Conservation (phyloP, 2,329 filamentous ascomycete genomes). For the Paraconiothyrium brasiliense region DNA sequence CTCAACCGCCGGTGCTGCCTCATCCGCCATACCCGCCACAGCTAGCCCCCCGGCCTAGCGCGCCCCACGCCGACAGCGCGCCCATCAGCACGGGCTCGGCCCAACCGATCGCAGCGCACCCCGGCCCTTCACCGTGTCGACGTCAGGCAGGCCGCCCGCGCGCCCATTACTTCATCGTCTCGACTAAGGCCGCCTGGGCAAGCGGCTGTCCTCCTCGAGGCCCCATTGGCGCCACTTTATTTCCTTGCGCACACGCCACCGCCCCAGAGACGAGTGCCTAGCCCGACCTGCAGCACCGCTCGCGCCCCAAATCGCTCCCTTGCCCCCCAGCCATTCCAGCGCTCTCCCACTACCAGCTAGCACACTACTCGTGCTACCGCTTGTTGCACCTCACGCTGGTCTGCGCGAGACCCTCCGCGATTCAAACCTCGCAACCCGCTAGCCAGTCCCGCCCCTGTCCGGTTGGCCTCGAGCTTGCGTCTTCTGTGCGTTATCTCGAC, state of each 20-base stretch:
- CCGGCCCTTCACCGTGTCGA: conserved; percentile 20
- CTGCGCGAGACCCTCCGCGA: conserved; percentile 48
- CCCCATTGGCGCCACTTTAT: conserved; percentile 48
- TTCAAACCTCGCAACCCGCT: conserved; percentile 38
- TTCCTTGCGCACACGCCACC: conserved; percentile 49
- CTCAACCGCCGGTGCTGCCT: conserved; percentile 25
- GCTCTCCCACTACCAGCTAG: conserved; percentile 43
- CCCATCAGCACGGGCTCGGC: conserved; percentile 48
- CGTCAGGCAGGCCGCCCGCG: conserved; percentile 34
- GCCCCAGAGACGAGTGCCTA: conserved; percentile 32
- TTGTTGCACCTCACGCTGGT: conserved; percentile 46
- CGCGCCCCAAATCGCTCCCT: conserved; percentile 37
- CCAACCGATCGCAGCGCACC: conserved; percentile 39
- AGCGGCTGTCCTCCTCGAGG: conserved; percentile 39
- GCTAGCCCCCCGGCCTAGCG: conserved; percentile 23
- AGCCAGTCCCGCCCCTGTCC: conserved; percentile 37
- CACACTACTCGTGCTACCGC: conserved; percentile 45
- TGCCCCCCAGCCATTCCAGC: conserved; percentile 24
- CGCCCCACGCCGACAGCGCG: conserved; percentile 39
- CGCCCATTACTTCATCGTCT: conserved; percentile 49
- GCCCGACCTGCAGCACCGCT: conserved; percentile 36
- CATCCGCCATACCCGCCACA: conserved; percentile 36
- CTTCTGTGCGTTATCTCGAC: conserved; percentile 52
- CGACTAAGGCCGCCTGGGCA: conserved; percentile 44
- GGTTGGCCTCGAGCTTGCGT: conserved; percentile 45